Base-by-base conservation (phyloP, 495 filamentous ascomycete species). In the Penicillium cataractarum region DNA sequence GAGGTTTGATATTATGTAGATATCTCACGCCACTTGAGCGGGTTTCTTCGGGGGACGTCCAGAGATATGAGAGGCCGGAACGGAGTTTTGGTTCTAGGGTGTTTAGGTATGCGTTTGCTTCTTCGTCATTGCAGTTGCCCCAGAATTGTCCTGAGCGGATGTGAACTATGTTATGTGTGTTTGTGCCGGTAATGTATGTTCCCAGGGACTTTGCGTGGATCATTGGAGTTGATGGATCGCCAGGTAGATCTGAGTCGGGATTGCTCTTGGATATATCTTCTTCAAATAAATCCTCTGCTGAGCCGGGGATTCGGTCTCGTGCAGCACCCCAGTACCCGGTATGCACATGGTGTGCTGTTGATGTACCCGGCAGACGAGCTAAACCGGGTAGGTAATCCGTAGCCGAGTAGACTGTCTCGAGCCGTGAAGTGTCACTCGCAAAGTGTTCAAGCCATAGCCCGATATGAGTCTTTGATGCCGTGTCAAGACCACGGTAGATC, bases 241-340 rank as follows among this genome's bases (percentile, higher is more conserved):
- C n/a, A 8, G 40, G 19, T 21, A 21, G 19, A 44, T 44, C 6
- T 21, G 40, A n/a, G 17, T n/a, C 10, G 6, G 2, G 0, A 9
- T 6, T n/a, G 24, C 17, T 29, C 0, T 31, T 26, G 4, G 2
- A 29, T 0, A 7, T 10, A 0, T 64, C 54, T 4, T 13, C 21
- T 24, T 39, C 42, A 42, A 71, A 68, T 8, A 44, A 33, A 58
- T 68, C 63, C 21, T 53, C 10, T 2, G 21, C 65, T 2, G 65
- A 65, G 19, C 60, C 61, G 0, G 68, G 68, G 31, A 71, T 68
- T 17, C 65, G 63, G 40, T 71, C 68, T 51, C 68, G 65, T 1
- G 65, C 68, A n/a, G 68, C 68, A 10, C 68, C 68, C 65, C 68
- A 71, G 58, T 71, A 71, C n/a, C 54, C 65, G n/a, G 65, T 65